A percentile compares a stretch with the other conserved stretches of the same genome.
Conservation (phyloP, 495 filamentous ascomycete species). For the Aspergillus saccharolyticus region DNA sequence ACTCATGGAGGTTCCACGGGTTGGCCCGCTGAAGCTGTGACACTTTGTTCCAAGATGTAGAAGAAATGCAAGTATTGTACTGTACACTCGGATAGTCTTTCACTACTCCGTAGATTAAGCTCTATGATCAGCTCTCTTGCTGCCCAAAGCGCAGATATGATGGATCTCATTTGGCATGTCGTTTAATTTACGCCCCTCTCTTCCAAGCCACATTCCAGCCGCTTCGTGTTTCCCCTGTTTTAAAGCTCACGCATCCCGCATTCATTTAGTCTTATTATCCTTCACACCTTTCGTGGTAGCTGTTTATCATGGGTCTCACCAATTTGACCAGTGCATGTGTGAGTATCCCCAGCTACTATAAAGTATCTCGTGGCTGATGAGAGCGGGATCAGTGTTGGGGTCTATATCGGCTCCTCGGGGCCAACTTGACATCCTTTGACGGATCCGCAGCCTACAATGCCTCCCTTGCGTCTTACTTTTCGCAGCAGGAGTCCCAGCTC, state of each 20-base stretch:
- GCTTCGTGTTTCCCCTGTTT: background rate
- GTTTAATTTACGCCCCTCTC: background rate
- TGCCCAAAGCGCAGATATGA: background rate
- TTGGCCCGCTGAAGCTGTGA: background rate
- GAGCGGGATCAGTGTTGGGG: slow-evolving; percentile 1
- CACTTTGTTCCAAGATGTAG: no score
- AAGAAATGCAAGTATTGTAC: no score
- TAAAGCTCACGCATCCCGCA: no score
- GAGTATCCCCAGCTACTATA: background rate
- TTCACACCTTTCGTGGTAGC: no score
- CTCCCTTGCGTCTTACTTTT: slow-evolving; percentile 22
- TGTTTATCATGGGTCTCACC: no score
- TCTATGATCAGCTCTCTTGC: background rate
- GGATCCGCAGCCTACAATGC: slow-evolving; percentile 15
- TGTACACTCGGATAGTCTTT: no score
- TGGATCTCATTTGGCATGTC: background rate
- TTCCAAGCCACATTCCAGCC: background rate
- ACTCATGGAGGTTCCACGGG: background rate
- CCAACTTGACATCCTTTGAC: slow-evolving; percentile 18
- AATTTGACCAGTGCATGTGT: background rate
- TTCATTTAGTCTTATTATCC: no score
- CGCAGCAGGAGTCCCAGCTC: slow-evolving; percentile 22
- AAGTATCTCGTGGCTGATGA: background rate
- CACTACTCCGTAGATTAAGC: no score
- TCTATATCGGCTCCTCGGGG: background rate